Conservation (phyloP, 352 stramenopile genomes). For the Phytopythium boreale region DNA sequence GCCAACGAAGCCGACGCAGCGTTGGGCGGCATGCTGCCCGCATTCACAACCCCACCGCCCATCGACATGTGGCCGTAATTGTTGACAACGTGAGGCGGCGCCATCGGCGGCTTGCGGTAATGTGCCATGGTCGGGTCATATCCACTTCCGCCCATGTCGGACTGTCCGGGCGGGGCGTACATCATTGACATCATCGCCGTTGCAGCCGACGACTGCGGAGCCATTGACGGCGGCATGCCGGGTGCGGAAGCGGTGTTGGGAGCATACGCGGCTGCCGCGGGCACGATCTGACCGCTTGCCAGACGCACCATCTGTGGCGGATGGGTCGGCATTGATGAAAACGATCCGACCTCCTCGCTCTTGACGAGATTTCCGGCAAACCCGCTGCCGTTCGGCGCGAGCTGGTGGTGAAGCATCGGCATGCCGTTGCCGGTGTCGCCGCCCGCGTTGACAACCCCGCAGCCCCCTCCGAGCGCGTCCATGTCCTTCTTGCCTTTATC, state of each 20-base stretch:
- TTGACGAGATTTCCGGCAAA: conserved; percentile 62
- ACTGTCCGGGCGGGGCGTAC: conserved; percentile 21
- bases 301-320: conserved; percentile 35
- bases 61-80: conserved; percentile 34
- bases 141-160: conserved; percentile 35
- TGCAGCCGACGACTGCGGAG: background rate
- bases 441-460: conserved; percentile 6
- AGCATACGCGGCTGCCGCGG: conserved; percentile 19
- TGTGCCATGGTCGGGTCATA: conserved; percentile 54
- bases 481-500: conserved; percentile 43
- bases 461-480: conserved; percentile 7
- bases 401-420: conserved; percentile 7
- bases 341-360: conserved; percentile 59
- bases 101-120: conserved; percentile 42
- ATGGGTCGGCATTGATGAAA: conserved; percentile 36
- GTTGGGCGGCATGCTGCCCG: background rate
- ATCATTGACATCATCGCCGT: conserved; percentile 31
- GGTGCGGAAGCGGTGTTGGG: conserved; percentile 9
- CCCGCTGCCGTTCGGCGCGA: conserved; percentile 10
- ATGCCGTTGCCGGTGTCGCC: background rate
- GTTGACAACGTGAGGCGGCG: conserved; percentile 26
- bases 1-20: background rate
- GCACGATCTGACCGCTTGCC: conserved; percentile 27
- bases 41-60: background rate
- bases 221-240: background rate